Conservation (phyloP, 495 filamentous ascomycete species). For the Aspergillus carlsbadensis region DNA sequence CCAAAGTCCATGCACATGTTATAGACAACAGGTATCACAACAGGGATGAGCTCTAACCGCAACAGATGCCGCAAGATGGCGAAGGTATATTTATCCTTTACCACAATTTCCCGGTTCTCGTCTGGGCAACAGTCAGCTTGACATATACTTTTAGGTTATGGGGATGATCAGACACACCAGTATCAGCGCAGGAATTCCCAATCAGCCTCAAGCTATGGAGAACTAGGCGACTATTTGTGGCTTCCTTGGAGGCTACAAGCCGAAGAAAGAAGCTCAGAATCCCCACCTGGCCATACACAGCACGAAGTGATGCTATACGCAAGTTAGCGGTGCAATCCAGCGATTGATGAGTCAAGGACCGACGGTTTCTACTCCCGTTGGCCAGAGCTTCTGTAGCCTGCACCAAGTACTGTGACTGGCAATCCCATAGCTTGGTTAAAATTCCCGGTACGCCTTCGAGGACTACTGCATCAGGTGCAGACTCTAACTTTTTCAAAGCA, state of each 20-base stretch:
- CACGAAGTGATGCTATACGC: constrained; percentile 57
- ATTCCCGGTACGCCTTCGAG: constrained; percentile 27
- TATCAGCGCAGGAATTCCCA: constrained; percentile 82
- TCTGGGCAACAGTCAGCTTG: constrained; percentile 48
- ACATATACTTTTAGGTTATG: not conserved
- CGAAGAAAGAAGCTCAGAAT: constrained; percentile 65
- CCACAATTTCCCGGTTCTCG: constrained; percentile 66
- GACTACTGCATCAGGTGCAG: constrained; percentile 21
- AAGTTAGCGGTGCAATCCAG: constrained; percentile 17
- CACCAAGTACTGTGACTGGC: constrained; percentile 42
- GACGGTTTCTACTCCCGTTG: constrained; percentile 67
- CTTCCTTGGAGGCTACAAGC: constrained; percentile 43
- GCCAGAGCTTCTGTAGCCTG: constrained; percentile 59
- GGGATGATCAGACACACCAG: constrained; percentile 50
- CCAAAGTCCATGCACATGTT: constrained; percentile 77
- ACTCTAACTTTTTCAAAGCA: constrained; percentile 13
- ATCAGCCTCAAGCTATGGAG: constrained; percentile 65
- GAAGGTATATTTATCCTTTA: constrained; percentile 56
- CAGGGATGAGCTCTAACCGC: constrained; percentile 48
- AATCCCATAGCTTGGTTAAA: constrained; percentile 37
- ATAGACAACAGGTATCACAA: constrained; percentile 66
- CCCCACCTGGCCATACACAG: constrained; percentile 64
- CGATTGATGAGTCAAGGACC: constrained; percentile 27
- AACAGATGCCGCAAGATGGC: constrained; percentile 53
- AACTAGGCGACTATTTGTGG: constrained; percentile 32